Base-by-base conservation (phyloP, 768 basidiomycete genomes). In the Boletus rex-veris region DNA sequence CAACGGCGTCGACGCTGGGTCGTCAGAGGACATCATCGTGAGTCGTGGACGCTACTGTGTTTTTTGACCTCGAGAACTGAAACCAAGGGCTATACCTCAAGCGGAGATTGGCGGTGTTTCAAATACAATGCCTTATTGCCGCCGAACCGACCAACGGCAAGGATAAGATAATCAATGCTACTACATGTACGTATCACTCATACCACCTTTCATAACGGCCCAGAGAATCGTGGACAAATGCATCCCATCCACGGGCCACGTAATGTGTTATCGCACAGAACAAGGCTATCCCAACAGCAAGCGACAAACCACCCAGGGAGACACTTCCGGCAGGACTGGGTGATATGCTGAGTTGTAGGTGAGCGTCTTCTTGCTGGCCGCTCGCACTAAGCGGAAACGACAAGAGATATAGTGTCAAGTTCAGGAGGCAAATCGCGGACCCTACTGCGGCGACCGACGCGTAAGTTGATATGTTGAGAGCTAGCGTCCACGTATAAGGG, bases 1-100 rank as follows among this genome's bases (percentile, higher is more conserved):
- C 24, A 70, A 46, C 14, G 69, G 69, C 16, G 63, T 60, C 38
- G 58, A 37, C 16, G 66, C 47, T 0, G 66, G 63, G 50, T 70
- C 69, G 58, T 70, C 69, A 12, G 69, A 70, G 46, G 69, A 72
- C 69, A 70, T 70, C 69, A 70, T 70, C 39, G 16, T 63, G 12
- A 44, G 38, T 9, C 30, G 50, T 54, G 66, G 55, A 37, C 11
- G 33, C 4, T 24, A 16, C 7, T 38, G 37, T 40, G 16, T 40
- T 47, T 50, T 37, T 40, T 36, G 53, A 5, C n/a, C 37, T 3
- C 8, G 11, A 35, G 24, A 38, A 11, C 36, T 15, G 36, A 35
- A 14, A 14, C 35, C 18, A 12, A 12, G 19, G 19, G 15, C 15
- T 11, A 4, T 4, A n/a, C 45, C 57, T 64, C 5, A 38, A 49